Base-by-base conservation (phyloP, 805 yeast genomes). In the Starmerella vitae region DNA sequence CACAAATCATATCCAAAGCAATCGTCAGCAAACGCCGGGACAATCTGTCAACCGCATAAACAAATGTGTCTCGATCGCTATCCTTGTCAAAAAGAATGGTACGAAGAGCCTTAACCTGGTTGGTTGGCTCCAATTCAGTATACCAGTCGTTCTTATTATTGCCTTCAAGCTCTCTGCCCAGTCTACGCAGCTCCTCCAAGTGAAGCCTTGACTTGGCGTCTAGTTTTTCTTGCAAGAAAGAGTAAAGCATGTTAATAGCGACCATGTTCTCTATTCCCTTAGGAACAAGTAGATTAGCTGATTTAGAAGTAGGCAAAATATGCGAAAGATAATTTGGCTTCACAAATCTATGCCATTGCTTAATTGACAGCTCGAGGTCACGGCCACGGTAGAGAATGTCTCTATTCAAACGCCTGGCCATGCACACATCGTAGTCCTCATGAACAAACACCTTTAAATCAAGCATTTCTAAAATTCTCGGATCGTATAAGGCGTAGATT, bases 401-500 rank as follows among this genome's bases (percentile, higher is more conserved):
- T 53, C 98, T 67, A 3, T 82, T 74, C 32, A 91, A 63, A 51
- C 98, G 67, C 52, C 98, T 68, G 4, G 94, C 86, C 50, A 91
- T 66, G 59, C 98, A 91, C 13, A 88, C 72, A 55, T 91, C 98
- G 49, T 85, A 65, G 53, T 86, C 97, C 2, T 96, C 91, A 50
- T 88, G 96, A 3, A 91, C 96, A 57, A 75, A 91, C 15, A 88
- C 72, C 58, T 81, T 88, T 43, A 84, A 66, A 52, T 88, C 93
- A 78, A 86, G 79, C 52, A 85, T 53, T 10, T 71, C 78, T 38
- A 78, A 60, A 14, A 91, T 59, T 30, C 85, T 68, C 34, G 68
- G 66, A 55, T 79, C 84, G 45, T 77, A 74, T 32, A 91, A 59
- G 0, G 94, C 84, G 55, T 81, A 83, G 3, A 91, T 75, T 2